phyloP scores from a whole-genome alignment of 73 alveolate genomes.

The Tetrahymena thermophila region DNA sequence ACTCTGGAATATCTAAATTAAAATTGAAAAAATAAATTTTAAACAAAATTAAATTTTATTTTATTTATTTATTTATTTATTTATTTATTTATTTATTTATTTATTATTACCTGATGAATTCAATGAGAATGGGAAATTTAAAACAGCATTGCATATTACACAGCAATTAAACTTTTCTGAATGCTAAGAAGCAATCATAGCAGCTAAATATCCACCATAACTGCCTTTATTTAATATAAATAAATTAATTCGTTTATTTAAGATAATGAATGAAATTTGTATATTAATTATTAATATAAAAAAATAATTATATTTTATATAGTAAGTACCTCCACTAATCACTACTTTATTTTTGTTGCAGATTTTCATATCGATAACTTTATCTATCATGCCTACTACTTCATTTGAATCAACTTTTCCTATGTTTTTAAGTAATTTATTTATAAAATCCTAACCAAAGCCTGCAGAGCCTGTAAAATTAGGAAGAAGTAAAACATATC shows the following conservation, averaged over 20 bases:
- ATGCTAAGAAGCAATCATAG: conserved; percentile 14
- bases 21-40: no score
- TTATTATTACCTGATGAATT: conserved; percentile 19
- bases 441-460: conserved; percentile 31
- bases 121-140: conserved; percentile 27
- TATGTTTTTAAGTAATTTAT: conserved; percentile 12
- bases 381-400: conserved; percentile 10
- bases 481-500: conserved; percentile 13
- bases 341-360: not conserved
- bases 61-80: no score
- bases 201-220: conserved; percentile 43
- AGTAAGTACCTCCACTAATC: conserved; percentile 2
- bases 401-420: conserved; percentile 20
- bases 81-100: no score
- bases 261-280: no score
- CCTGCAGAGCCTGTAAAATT: conserved; percentile 41
- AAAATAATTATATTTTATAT: not conserved
- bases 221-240: not conserved
- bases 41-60: no score
- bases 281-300: not conserved
- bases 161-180: conserved; percentile 19
- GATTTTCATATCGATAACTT: not conserved
- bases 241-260: not conserved
- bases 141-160: conserved; percentile 18
- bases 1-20: conserved; percentile 27